Base-by-base conservation (phyloP, 1,284 basidiomycete genomes). In the Ceraceosorus bombacis region DNA sequence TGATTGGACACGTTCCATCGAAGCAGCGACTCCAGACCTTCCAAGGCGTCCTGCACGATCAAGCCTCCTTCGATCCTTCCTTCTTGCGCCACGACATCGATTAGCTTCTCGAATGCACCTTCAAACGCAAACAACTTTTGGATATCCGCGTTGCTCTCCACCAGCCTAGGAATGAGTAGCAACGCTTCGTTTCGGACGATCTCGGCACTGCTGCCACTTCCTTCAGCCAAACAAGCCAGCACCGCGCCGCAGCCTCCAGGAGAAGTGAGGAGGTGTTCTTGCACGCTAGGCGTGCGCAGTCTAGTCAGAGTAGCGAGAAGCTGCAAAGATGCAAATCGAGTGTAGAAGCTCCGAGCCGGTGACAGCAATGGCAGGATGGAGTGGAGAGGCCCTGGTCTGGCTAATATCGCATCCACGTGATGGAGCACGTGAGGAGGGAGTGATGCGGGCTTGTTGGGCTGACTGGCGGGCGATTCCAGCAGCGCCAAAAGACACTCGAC, bases 111-210 rank as follows among this genome's bases (percentile, higher is more conserved):
- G 74, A 99, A 97, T 0, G 89, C 89, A 39, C 95, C 93, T 70
- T 94, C 92, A 74, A 99, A 99, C 0, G 93, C 92, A 49, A 97
- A 85, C 27, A 97, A 86, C 80, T 97, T 98, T 77, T 97, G 94
- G 54, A 98, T 89, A 76, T 97, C 92, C 41, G 90, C 85, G 71
- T 89, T 97, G 67, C 90, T 87, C 1, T 85, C 84, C 49, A 89
- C 85, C 48, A 98, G 81, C 5, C 85, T 82, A 59, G 94, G 89
- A 41, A 94, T 82, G 76, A 94, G 84, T 10, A 87, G 82, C 41
- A 97, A 85, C 5, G 70, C 71, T 58, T 76, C 75, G 62, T 76
- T 76, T 36, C 75, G 69, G 12, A 77, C 70, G 57, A 77, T 76
- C 58, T 76, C 74, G 27, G 71, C 68, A 36, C 70, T 72, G 5